Evolutionary conservation across 345 rosid genomes (phyloP).

Genomic region (Bruguiera parviflora): DNA sequence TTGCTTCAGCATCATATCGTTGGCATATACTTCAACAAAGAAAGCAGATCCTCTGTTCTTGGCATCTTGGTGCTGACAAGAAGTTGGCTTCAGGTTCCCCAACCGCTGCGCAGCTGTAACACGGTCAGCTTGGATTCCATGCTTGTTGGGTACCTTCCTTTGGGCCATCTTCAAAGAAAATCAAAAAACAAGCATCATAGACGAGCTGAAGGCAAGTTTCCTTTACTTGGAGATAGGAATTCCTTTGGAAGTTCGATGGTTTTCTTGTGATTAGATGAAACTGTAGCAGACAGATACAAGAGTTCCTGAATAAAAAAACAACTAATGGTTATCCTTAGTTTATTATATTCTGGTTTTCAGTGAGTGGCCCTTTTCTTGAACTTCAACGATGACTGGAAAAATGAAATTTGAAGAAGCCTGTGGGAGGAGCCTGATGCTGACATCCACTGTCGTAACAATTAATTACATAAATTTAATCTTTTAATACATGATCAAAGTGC

Average conservation of each 20-base stretch:
- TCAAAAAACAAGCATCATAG: conserved; percentile 17
- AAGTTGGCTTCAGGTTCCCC: conserved; percentile 41
- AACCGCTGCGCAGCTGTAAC: conserved; percentile 43
- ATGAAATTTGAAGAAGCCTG: conserved; percentile 29
- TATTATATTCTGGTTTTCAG: not conserved
- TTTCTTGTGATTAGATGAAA: conserved; percentile 9
- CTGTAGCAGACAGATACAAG: not conserved
- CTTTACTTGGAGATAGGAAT: conserved; percentile 13
- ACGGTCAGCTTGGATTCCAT: conserved; percentile 51
- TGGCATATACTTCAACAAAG: conserved; percentile 42
- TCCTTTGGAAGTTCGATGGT: conserved; percentile 22
- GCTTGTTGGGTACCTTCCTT: conserved; percentile 36
- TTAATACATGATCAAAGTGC: too few relatives aligned
- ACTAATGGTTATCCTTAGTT: not conserved
- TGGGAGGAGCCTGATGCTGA: conserved; percentile 28
- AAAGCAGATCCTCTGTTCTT: conserved; percentile 59
- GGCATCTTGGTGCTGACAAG: conserved; percentile 47
- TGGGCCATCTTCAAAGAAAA: conserved; percentile 70
- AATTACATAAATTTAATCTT: too few relatives aligned
- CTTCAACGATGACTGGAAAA: not conserved
- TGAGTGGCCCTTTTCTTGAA: conserved; percentile 14
- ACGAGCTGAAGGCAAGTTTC: conserved; percentile 16
- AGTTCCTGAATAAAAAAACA: conserved; percentile 17
- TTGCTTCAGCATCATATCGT: conserved; percentile 19
- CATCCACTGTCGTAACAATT: not conserved